phyloP scores from a whole-genome alignment of 2,329 filamentous ascomycete genomes.

The Xylariaceae sp. region DNA sequence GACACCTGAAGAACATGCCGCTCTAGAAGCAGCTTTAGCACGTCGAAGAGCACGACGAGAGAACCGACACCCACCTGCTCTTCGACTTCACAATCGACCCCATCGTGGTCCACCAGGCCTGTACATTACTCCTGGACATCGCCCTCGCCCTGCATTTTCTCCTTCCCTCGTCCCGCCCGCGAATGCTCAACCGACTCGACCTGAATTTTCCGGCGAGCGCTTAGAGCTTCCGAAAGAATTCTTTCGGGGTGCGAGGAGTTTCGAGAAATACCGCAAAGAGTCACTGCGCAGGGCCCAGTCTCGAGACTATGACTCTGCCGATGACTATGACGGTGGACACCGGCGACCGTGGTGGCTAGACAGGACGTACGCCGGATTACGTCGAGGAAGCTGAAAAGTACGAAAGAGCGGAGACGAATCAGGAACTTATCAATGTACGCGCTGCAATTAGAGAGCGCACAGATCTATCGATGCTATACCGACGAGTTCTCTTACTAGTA shows the following conservation, averaged over 20 bases:
- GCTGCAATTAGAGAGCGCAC: background rate
- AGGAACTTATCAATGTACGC: background rate
- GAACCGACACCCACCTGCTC: background rate
- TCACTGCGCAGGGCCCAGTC: background rate
- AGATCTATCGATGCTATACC: background rate
- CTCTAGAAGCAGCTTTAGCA: background rate
- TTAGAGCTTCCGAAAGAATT: background rate
- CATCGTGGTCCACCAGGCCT: background rate
- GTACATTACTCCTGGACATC: background rate
- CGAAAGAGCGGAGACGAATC: background rate
- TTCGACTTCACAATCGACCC: too few species aligned
- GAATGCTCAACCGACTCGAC: background rate
- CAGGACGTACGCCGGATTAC: background rate
- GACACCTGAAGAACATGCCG: constrained; percentile 5
- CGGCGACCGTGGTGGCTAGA: background rate
- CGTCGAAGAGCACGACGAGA: background rate
- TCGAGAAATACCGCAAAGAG: background rate
- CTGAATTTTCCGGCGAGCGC: too few species aligned
- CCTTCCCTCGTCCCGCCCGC: background rate
- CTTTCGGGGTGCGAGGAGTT: background rate
- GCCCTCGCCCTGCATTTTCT: background rate
- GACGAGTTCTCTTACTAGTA: background rate
- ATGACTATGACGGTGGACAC: background rate
- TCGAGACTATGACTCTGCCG: too few species aligned
- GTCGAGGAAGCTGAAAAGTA: background rate